These are phyloP conservation scores for Kazachstania africana DNA, from an alignment of 805 yeast genomes.

Conservation along the genomic window DNA sequence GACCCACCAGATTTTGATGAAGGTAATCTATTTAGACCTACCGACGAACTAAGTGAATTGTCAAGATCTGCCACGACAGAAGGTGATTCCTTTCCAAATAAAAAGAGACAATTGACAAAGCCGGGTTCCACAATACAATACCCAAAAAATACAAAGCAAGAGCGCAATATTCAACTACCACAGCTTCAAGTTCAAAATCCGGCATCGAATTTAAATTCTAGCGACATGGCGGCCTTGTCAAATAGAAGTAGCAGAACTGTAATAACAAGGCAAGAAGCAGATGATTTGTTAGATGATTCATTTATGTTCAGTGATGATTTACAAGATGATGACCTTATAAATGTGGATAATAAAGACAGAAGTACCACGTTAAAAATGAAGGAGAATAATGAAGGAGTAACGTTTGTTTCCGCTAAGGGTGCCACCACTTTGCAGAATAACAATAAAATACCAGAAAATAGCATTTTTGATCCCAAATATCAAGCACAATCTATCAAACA, in stretches of 20 bases:
- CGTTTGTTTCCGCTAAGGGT: conserved; percentile 54
- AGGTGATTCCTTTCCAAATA: conserved; percentile 7
- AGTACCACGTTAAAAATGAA: conserved; percentile 1
- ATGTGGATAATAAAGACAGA: conserved; percentile 15
- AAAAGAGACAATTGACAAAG: conserved; percentile 16
- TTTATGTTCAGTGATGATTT: conserved; percentile 40
- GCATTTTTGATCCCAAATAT: conserved; percentile 44
- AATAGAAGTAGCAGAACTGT: too few relatives aligned
- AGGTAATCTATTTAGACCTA: conserved; percentile 29
- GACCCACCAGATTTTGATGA: conserved; percentile 37
- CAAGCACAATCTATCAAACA: conserved; percentile 45
- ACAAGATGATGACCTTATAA: conserved; percentile 28
- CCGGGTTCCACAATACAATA: neutral
- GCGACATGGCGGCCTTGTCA: too few relatives aligned
- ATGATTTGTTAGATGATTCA: conserved; percentile 40
- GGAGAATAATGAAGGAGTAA: conserved; percentile 6
- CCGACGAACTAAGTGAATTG: conserved; percentile 24
- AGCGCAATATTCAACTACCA: too few relatives aligned
- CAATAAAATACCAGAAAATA: conserved; percentile 27
- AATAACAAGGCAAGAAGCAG: conserved; percentile 8
- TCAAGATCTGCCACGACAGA: conserved; percentile 20
- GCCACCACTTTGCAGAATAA: conserved; percentile 46
- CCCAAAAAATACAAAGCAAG: neutral
- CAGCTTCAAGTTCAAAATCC: too few relatives aligned
- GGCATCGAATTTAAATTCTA: too few relatives aligned